phyloP scores from a whole-genome alignment of 805 yeast genomes.

The Yamadazyma laniorum region DNA sequence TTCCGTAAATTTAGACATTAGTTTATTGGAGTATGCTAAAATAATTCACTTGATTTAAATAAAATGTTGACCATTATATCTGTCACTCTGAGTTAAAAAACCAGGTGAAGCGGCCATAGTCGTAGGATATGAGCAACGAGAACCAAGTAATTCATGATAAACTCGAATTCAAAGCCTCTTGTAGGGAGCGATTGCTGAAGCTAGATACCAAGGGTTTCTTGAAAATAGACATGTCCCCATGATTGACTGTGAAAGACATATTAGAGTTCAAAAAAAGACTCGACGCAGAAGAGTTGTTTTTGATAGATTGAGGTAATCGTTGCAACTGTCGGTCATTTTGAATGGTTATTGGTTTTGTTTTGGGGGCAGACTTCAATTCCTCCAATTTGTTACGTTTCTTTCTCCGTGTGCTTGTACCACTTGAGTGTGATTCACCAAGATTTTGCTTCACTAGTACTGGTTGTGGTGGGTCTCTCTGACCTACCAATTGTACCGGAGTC shows the following conservation, averaged over 20 bases:
- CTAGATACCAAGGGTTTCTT: conserved; percentile 34
- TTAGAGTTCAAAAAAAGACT: conserved; percentile 42
- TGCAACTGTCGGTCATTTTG: conserved; percentile 29
- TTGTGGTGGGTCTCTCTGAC: neutral
- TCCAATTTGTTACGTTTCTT: conserved; percentile 11
- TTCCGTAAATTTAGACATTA: conserved; percentile 8
- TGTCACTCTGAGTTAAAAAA: conserved; percentile 6
- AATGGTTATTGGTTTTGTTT: conserved; percentile 23
- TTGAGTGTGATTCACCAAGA: neutral
- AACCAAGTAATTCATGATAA: too few species aligned
- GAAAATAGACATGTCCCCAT: conserved; percentile 41
- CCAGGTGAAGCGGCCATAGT: too few species aligned
- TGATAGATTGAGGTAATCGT: conserved; percentile 28
- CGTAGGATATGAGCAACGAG: too few species aligned
- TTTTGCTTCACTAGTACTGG: conserved; percentile 2
- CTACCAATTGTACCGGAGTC: neutral
- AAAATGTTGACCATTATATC: too few species aligned
- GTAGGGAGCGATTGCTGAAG: conserved; percentile 47
- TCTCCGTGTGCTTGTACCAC: conserved; percentile 2
- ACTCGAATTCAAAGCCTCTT: conserved; percentile 41
- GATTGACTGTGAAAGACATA: conserved; percentile 38
- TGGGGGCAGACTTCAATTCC: conserved; percentile 13
- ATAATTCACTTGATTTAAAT: too few species aligned
- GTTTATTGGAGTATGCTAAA: conserved; percentile 1
- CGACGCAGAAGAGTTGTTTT: conserved; percentile 26